Conservation (phyloP, 2,329 filamentous ascomycete species). For the Diaporthe humulicola region DNA sequence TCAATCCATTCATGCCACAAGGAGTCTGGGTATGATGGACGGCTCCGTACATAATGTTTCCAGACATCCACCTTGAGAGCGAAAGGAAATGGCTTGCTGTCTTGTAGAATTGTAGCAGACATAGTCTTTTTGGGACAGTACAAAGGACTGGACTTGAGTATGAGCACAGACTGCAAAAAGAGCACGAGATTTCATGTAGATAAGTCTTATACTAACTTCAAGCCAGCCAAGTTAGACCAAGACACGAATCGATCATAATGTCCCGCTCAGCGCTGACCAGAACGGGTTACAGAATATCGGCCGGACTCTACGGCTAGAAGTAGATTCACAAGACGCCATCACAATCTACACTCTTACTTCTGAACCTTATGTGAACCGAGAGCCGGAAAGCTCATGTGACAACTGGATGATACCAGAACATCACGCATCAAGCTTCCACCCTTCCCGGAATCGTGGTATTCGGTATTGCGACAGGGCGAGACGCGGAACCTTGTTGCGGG, state of each 20-base stretch:
- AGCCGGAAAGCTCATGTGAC: background rate
- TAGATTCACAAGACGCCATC: background rate
- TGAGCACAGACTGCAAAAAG: background rate
- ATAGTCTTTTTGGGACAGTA: background rate
- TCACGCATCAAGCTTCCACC: background rate
- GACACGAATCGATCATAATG: background rate
- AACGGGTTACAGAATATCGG: background rate
- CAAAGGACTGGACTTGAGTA: background rate
- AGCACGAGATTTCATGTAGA: background rate
- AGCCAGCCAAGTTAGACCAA: too few relatives aligned
- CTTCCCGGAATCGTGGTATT: background rate
- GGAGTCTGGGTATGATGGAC: constrained; percentile 34
- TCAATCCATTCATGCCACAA: constrained; percentile 36
- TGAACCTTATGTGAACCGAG: background rate
- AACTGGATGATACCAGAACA: background rate
- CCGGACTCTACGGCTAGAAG: background rate
- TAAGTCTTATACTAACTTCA: background rate
- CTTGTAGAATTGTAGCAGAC: background rate
- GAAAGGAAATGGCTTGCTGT: background rate
- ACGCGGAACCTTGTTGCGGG: background rate
- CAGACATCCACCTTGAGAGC: constrained; percentile 7
- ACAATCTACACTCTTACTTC: background rate
- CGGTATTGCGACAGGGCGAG: background rate
- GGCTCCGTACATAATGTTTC: constrained; percentile 36
- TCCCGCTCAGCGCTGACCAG: background rate